Conservation (phyloP, 495 filamentous ascomycete genomes). For the Entonaema liquescens region DNA sequence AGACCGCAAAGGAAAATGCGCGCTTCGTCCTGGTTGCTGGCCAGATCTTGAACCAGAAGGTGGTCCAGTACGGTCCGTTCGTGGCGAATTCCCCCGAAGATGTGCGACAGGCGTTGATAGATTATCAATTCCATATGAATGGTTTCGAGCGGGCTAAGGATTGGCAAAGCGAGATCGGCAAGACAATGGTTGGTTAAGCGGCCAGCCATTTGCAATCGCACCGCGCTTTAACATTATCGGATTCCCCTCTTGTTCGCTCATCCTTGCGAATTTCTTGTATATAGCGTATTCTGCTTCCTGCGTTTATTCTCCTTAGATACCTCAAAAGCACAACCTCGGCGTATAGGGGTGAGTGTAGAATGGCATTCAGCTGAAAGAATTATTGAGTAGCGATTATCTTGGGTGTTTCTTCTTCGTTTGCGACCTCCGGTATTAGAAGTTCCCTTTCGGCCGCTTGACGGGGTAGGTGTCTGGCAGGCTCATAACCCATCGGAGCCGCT, state of each 20-base stretch:
- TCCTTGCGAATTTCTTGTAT: constrained; percentile 23
- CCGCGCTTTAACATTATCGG: not conserved
- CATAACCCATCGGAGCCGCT: constrained; percentile 30
- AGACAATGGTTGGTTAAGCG: constrained; percentile 58
- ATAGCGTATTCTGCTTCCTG: constrained; percentile 15
- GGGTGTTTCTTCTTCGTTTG: not conserved
- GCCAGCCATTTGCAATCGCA: not conserved
- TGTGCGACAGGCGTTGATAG: constrained; percentile 88
- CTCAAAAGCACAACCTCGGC: constrained; percentile 18
- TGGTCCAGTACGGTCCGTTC: constrained; percentile 97
- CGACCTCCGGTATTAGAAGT: constrained; percentile 4
- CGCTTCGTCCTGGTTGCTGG: constrained; percentile 86
- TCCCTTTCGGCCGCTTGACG: constrained; percentile 32
- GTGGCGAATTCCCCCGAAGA: constrained; percentile 84
- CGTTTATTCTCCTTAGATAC: constrained; percentile 24
- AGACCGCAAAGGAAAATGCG: constrained; percentile 69
- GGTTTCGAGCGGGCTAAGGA: constrained; percentile 86
- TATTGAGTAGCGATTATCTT: constrained; percentile 22
- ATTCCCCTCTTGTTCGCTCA: not conserved
- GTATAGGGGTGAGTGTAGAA: constrained; percentile 12
- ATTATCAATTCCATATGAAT: constrained; percentile 84
- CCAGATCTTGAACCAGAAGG: constrained; percentile 85
- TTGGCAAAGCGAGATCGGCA: constrained; percentile 95
- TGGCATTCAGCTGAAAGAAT: constrained; percentile 10
- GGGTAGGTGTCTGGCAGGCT: constrained; percentile 29